Evolutionary conservation across 2,329 filamentous ascomycete genomes (phyloP).

Genomic region (Graphilbum ipis-grandicollis): DNA sequence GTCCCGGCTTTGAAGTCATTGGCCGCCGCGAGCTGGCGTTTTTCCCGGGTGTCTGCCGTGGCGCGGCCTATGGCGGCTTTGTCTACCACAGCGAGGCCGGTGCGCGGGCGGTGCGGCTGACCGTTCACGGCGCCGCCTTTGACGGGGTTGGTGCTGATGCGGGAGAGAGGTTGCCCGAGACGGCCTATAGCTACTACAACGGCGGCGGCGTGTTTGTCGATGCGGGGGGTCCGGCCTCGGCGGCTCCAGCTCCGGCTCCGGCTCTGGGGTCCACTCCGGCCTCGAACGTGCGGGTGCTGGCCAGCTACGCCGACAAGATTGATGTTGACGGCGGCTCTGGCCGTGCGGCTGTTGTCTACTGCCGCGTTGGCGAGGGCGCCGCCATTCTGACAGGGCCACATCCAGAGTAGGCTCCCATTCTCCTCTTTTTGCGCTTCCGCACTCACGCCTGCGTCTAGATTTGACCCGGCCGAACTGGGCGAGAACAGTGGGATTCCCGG

Average conservation of each 20-base stretch:
- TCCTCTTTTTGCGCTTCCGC: neutral
- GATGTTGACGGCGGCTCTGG: conserved; percentile 59
- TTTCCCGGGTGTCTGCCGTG: conserved; percentile 73
- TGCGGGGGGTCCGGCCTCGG: too few species aligned
- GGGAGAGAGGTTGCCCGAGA: conserved; percentile 28
- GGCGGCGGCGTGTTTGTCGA: conserved; percentile 89
- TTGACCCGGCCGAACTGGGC: conserved; percentile 62
- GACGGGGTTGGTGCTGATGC: conserved; percentile 10
- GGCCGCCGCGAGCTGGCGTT: conserved; percentile 75
- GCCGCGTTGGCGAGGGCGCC: conserved; percentile 64
- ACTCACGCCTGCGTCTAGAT: conserved; percentile 31
- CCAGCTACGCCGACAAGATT: conserved; percentile 57
- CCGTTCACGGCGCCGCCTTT: conserved; percentile 44
- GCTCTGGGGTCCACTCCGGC: too few species aligned
- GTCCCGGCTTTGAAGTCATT: conserved; percentile 65
- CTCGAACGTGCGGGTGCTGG: conserved; percentile 58
- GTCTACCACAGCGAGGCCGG: conserved; percentile 78
- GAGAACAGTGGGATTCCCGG: conserved; percentile 46
- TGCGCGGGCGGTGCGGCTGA: conserved; percentile 53
- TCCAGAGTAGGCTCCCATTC: conserved; percentile 48
- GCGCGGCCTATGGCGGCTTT: conserved; percentile 77
- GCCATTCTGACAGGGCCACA: conserved; percentile 75
- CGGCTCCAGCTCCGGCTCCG: too few species aligned
- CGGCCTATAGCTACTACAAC: conserved; percentile 74
- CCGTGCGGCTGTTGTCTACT: conserved; percentile 66